Conservation (phyloP, 2,329 filamentous ascomycete genomes). For the Endocalyx cinctus region DNA sequence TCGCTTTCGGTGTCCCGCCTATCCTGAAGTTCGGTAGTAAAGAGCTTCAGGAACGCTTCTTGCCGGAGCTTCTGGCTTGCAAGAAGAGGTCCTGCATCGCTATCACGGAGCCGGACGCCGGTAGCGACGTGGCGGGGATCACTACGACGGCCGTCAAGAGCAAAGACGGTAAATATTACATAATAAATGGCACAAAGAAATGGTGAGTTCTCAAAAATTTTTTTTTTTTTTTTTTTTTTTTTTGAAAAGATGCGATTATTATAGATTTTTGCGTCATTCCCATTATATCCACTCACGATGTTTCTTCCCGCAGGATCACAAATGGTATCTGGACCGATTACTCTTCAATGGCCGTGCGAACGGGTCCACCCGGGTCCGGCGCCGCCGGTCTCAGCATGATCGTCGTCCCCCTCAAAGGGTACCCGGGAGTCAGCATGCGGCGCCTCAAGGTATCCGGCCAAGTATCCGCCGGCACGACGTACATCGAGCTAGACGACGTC, state of each 20-base stretch:
- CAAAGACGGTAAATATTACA: constrained; percentile 60
- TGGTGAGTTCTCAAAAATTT: constrained; percentile 51
- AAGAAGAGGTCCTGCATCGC: constrained; percentile 68
- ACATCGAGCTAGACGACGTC: constrained; percentile 72
- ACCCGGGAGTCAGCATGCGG: constrained; percentile 64
- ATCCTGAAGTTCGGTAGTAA: constrained; percentile 63
- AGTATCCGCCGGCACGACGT: constrained; percentile 64
- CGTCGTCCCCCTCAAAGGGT: constrained; percentile 63
- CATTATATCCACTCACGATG: no score
- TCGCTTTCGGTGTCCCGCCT: constrained; percentile 68
- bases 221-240: no score
- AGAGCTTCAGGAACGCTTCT: constrained; percentile 58
- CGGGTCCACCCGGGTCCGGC: constrained; percentile 55
- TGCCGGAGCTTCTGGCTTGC: constrained; percentile 64
- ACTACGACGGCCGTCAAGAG: constrained; percentile 61
- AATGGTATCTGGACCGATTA: constrained; percentile 69
- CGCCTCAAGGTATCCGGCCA: constrained; percentile 64
- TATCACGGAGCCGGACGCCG: constrained; percentile 72
- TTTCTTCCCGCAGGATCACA: constrained; percentile 62
- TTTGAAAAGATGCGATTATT: no score
- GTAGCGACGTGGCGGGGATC: constrained; percentile 70
- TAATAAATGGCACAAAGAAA: constrained; percentile 74
- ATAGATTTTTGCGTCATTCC: no score
- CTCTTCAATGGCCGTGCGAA: constrained; percentile 67
- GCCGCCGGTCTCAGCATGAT: constrained; percentile 60